Evolutionary conservation across 1,139 yeast species (phyloP), one percentile per base, ranked within the genome.

Genomic region (Yamadazyma jaroonii): DNA sequence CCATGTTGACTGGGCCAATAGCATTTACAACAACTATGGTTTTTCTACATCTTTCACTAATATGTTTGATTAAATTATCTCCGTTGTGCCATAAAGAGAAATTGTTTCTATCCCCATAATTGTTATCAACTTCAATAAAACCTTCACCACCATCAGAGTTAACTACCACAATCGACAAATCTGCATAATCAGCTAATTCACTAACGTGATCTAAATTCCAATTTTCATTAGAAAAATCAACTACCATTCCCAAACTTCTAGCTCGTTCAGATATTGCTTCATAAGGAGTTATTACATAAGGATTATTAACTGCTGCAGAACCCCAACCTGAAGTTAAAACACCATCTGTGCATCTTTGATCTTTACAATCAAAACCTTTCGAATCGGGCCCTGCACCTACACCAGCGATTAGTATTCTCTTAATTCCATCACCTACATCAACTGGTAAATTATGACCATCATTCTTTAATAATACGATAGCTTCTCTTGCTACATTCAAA

Each of bases 1-100:
- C 85, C 63, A 79, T 59, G 47, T 75, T 68, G 14, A 79, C 77
- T 1, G 82, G 81, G 0, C 84, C 85, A 6, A 78, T 79, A 0
- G 83, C 56, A 38, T 74, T 73, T 11, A 80, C 69, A 3, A 79
- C 75, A 32, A 80, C 81, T 13, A 80, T 64, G 2, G 82, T 79
- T 49, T 77, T 79, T 25, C 60, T 61, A 47, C 79, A 74, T 41
- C 62, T 63, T 29, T 60, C 64, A 1, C 81, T 75, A 33, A 80
- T 67, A 25, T 56, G 62, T 26, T 62, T 54, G 38, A 80, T 79
- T 41, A 78, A 61, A 33, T 67, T 70, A 45, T 79, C 84, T 3
- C 81, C 83, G 46, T 77, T 76, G 45, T 77, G 75, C 84, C 84
- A 79, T 37, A 79, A 56, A 0, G 81, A 66, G 12, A 69, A 54